Conservation (phyloP, 2,329 filamentous ascomycete genomes). For the Talaromyces sp. region DNA sequence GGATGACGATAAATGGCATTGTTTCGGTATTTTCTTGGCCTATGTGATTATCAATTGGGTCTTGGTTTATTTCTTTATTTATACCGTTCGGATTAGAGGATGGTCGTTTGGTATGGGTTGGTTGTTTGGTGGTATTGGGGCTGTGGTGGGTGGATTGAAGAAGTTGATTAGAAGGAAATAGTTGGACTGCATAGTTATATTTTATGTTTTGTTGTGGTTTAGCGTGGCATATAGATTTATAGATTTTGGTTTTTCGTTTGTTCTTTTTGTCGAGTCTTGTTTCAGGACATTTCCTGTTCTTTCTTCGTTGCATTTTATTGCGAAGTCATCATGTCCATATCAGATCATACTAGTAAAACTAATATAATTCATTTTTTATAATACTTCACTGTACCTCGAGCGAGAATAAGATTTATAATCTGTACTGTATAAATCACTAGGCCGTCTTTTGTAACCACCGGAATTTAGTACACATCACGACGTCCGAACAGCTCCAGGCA, state of each 20-base stretch:
- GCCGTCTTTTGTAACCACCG: background rate
- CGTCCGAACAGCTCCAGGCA: slow-evolving; percentile 27
- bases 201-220: background rate
- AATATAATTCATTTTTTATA: background rate
- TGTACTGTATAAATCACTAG: too few relatives aligned
- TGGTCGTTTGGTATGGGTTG: slow-evolving; percentile 65
- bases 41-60: slow-evolving; percentile 67
- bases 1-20: slow-evolving; percentile 61
- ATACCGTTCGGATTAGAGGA: slow-evolving; percentile 62
- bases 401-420: too few relatives aligned
- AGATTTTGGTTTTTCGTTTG: background rate
- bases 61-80: slow-evolving; percentile 72
- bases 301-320: too few relatives aligned
- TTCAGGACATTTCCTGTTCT: too few relatives aligned
- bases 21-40: slow-evolving; percentile 67
- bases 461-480: slow-evolving; percentile 17
- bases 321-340: too few relatives aligned
- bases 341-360: too few relatives aligned
- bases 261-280: too few relatives aligned
- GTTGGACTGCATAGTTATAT: background rate
- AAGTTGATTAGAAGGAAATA: slow-evolving; percentile 6
- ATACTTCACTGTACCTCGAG: background rate
- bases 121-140: slow-evolving; percentile 49
- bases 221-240: background rate
- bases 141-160: slow-evolving; percentile 27